phyloP scores from a whole-genome alignment of 257 asterid genomes.

The Rauvolfia tetraphylla region DNA sequence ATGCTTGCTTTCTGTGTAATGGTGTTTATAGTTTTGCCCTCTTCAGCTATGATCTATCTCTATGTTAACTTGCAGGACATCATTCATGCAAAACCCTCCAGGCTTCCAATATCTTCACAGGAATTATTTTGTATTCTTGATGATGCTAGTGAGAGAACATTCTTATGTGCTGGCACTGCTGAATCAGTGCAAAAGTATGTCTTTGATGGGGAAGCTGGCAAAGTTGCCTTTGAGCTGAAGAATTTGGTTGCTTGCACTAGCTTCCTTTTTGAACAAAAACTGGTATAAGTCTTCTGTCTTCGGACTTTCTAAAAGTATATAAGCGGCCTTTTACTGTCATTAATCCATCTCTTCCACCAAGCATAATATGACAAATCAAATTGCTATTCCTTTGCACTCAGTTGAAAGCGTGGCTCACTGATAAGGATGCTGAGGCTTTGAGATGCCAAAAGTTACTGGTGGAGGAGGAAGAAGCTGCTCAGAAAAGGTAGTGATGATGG shows the following conservation, averaged over 20 bases:
- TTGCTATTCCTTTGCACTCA: conserved; percentile 33
- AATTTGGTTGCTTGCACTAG: conserved; percentile 74
- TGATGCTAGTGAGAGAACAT: conserved; percentile 91
- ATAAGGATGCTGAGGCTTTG: conserved; percentile 94
- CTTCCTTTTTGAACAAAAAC: conserved; percentile 79
- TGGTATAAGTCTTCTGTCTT: conserved; percentile 43
- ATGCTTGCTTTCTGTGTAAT: conserved; percentile 9
- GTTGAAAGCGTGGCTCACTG: conserved; percentile 93
- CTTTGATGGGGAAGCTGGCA: conserved; percentile 67
- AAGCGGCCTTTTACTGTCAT: neutral
- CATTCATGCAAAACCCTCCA: conserved; percentile 61
- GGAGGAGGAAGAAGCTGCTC: conserved; percentile 97
- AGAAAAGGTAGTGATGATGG: conserved; percentile 53
- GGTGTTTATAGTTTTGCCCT: conserved; percentile 4
- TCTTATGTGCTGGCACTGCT: conserved; percentile 88
- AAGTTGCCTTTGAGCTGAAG: conserved; percentile 65
- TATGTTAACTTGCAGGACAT: conserved; percentile 58
- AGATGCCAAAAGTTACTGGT: conserved; percentile 91
- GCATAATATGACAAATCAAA: no score
- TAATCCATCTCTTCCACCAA: no score
- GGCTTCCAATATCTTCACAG: conserved; percentile 60
- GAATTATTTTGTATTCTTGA: conserved; percentile 86
- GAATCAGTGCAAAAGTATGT: conserved; percentile 67
- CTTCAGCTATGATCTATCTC: conserved; percentile 15
- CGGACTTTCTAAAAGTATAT: neutral